Evolutionary conservation across 805 yeast genomes (phyloP).

Genomic region (Monosporozyma siamensis): DNA sequence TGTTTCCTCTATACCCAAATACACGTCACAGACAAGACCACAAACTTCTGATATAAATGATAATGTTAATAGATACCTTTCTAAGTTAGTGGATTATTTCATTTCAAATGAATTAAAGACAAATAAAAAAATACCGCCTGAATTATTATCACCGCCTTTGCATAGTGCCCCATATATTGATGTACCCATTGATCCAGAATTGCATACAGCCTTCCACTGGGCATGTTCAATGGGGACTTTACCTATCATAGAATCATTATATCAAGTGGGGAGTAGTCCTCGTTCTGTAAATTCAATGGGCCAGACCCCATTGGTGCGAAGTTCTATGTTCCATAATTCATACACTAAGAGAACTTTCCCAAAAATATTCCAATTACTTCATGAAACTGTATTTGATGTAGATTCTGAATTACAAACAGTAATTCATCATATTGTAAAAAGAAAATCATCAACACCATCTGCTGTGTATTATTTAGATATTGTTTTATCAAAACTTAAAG

Average conservation of each 20-base stretch:
- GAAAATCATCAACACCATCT: constrained; percentile 65
- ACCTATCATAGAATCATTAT: constrained; percentile 62
- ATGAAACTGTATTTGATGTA: constrained; percentile 65
- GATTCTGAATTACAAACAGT: constrained; percentile 71
- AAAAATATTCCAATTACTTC: constrained; percentile 62
- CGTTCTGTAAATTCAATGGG: constrained; percentile 59
- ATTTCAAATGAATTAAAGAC: constrained; percentile 26
- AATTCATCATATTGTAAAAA: constrained; percentile 72
- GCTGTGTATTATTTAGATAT: constrained; percentile 77
- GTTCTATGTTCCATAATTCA: constrained; percentile 82
- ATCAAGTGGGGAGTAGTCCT: constrained; percentile 60
- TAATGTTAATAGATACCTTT: constrained; percentile 25
- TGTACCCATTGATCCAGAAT: constrained; percentile 85
- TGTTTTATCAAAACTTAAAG: constrained; percentile 62
- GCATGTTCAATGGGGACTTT: constrained; percentile 92
- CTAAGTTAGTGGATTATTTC: constrained; percentile 28
- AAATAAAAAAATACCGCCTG: constrained; percentile 21
- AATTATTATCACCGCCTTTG: constrained; percentile 24
- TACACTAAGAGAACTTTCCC: constrained; percentile 75
- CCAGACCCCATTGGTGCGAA: constrained; percentile 78
- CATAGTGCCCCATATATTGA: constrained; percentile 37
- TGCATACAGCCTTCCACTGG: constrained; percentile 94
- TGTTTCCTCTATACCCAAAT: constrained; percentile 25
- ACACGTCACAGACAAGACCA: constrained; percentile 14
- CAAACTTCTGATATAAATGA: constrained; percentile 26